These are phyloP conservation scores for Sporothrix curviconia DNA, from an alignment of 2,329 filamentous ascomycete genomes.

Conservation along the genomic window DNA sequence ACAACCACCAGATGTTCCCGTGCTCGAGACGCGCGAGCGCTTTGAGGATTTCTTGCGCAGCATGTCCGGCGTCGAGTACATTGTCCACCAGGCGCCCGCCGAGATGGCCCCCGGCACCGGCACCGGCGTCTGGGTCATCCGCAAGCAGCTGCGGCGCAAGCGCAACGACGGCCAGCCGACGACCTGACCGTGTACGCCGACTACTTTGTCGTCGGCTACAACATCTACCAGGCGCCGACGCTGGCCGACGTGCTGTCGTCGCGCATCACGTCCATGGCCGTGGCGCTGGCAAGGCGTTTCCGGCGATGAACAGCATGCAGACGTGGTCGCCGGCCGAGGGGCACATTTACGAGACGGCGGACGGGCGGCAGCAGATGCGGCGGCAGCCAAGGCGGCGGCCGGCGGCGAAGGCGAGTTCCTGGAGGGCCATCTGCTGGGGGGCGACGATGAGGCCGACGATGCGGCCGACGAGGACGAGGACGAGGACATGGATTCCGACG, in stretches of 20 bases:
- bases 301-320: slow-evolving; percentile 43
- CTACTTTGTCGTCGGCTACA: slow-evolving; percentile 60
- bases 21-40: slow-evolving; percentile 54
- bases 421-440: slow-evolving; percentile 3
- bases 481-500: slow-evolving; percentile 2
- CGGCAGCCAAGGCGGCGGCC: neutral
- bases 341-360: slow-evolving; percentile 42
- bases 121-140: slow-evolving; percentile 63
- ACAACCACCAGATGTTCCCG: slow-evolving; percentile 52
- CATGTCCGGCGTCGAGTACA: slow-evolving; percentile 62
- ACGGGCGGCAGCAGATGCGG: neutral
- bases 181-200: slow-evolving; percentile 53
- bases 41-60: slow-evolving; percentile 57
- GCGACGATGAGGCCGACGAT: slow-evolving; percentile 7
- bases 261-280: slow-evolving; percentile 51
- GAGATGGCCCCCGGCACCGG: slow-evolving; percentile 54
- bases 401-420: neutral
- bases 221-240: slow-evolving; percentile 60
- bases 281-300: slow-evolving; percentile 48
- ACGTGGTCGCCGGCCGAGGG: slow-evolving; percentile 50
- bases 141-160: slow-evolving; percentile 60
- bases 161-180: slow-evolving; percentile 37
- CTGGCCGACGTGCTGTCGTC: slow-evolving; percentile 53
- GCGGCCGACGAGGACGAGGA: slow-evolving; percentile 9
- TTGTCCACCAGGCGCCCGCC: slow-evolving; percentile 58